A percentile compares a stretch with the other conserved stretches of the same genome.
phyloP scores from a whole-genome alignment of 2,329 filamentous ascomycete genomes.

The Raffaelea albimanens region DNA sequence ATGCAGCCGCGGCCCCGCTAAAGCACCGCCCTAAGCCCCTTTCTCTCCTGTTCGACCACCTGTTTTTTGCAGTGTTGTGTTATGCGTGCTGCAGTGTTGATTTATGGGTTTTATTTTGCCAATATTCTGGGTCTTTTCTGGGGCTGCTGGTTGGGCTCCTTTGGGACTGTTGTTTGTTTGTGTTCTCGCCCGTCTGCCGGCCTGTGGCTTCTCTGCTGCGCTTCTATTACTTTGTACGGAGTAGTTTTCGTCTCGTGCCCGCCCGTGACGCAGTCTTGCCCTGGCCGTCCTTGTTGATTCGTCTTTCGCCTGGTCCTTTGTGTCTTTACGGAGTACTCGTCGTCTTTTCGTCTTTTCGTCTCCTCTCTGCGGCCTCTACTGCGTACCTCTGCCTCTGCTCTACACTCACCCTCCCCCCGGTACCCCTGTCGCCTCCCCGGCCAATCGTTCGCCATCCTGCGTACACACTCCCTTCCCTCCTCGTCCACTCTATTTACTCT shows the following conservation, averaged over 20 bases:
- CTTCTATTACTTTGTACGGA: no score
- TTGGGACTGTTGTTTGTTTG: background rate
- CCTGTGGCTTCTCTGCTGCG: no score
- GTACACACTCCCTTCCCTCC: background rate
- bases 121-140: no score
- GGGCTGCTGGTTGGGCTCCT: background rate
- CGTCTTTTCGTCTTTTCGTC: background rate
- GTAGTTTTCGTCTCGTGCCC: background rate
- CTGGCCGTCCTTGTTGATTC: background rate
- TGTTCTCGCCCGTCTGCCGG: background rate
- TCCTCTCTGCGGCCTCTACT: background rate
- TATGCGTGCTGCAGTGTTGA: no score
- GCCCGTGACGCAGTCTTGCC: background rate
- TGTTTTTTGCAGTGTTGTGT: background rate
- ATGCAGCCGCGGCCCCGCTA: background rate
- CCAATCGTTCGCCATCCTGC: background rate
- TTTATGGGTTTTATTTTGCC: no score
- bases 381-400: background rate
- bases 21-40: constrained; percentile 1
- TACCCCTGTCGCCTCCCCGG: background rate
- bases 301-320: background rate
- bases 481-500: background rate
- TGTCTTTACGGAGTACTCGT: background rate
- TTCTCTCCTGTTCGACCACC: background rate
- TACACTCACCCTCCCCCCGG: background rate